Evolutionary conservation across 108 stramenopile genomes (phyloP), one percentile per base, ranked within the genome.

Genomic region (Nannochloropsis gaditana): DNA sequence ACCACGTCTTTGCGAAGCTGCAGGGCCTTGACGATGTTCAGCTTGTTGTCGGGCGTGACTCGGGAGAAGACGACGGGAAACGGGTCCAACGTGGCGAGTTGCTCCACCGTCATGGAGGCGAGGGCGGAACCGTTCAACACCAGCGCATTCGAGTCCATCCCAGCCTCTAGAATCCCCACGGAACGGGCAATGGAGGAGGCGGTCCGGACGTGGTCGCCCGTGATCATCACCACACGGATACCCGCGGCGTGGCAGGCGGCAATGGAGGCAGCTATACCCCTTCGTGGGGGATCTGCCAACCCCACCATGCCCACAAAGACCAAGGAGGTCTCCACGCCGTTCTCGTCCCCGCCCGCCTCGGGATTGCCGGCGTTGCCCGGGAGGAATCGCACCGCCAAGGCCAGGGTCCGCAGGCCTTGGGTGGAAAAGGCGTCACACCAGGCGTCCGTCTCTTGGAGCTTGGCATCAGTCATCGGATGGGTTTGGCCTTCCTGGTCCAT

Each of bases 41-140:
- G 90, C 91, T 93, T 94, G 92, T 93, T 91, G 59, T 92, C 84
- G 42, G 94, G 94, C n/a, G 93, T 92, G n/a, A 94, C 94, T 83
- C 96, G 94, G 43, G 96, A 94, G 79, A 96, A 95, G 10, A 96
- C 94, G 9, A 19, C 43, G 44, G 84, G 59, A 8, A 73, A 73
- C 15, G 59, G 59, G 59, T 73, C 59, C 59, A 44, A 15, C n/a
- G 21, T 41, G 3, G 43, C 79, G 15, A 84, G 45, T 47, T 84
- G 43, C 41, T 84, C 83, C 43, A 84, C 41, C 42, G 81, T 82
- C 59, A 73, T 73, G 59, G 59, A 73, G n/a, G 59, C 15, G 59
- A 73, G 59, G 19, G 59, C 59, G 19, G 59, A 73, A n/a, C 59
- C 59, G 59, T 73, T 73, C 59, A 73, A n/a, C 59, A 73, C 59